These are phyloP conservation scores for Penicillium malachiteum DNA, from an alignment of 495 filamentous ascomycete species.

Conservation along the genomic window DNA sequence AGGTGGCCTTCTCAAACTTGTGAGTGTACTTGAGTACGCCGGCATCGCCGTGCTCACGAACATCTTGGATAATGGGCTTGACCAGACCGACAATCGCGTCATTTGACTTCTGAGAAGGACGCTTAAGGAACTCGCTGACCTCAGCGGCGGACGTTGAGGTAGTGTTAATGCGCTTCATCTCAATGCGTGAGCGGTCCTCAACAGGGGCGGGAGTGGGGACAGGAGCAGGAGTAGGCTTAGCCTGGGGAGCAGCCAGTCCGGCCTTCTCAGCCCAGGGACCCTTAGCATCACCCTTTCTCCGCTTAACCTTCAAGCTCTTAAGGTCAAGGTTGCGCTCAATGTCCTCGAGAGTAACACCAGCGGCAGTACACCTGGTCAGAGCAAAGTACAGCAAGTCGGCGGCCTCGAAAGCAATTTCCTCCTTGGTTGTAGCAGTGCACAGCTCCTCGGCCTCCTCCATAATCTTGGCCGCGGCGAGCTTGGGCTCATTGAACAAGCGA, in stretches of 20 bases:
- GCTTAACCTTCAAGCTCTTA: constrained; percentile 90
- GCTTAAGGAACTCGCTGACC: constrained; percentile 69
- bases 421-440: constrained; percentile 75
- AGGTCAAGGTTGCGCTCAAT: constrained; percentile 89
- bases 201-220: constrained; percentile 42
- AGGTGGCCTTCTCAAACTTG: constrained; percentile 94
- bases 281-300: constrained; percentile 91
- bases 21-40: constrained; percentile 89
- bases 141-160: constrained; percentile 56
- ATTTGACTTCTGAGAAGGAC: constrained; percentile 88
- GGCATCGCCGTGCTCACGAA: constrained; percentile 77
- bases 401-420: constrained; percentile 89
- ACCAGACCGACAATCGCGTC: constrained; percentile 89
- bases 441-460: constrained; percentile 97
- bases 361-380: constrained; percentile 77
- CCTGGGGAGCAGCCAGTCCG: constrained; percentile 52
- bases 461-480: constrained; percentile 89
- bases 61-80: constrained; percentile 83
- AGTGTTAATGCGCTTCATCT: constrained; percentile 77
- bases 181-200: constrained; percentile 63
- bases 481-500: constrained; percentile 84
- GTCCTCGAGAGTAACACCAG: constrained; percentile 81
- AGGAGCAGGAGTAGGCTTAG: constrained; percentile 41
- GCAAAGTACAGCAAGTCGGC: constrained; percentile 97
- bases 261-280: constrained; percentile 82